A percentile compares a stretch with the other conserved stretches of the same genome.
phyloP scores from a whole-genome alignment of 768 basidiomycete species.

The Trametes meyenii region DNA sequence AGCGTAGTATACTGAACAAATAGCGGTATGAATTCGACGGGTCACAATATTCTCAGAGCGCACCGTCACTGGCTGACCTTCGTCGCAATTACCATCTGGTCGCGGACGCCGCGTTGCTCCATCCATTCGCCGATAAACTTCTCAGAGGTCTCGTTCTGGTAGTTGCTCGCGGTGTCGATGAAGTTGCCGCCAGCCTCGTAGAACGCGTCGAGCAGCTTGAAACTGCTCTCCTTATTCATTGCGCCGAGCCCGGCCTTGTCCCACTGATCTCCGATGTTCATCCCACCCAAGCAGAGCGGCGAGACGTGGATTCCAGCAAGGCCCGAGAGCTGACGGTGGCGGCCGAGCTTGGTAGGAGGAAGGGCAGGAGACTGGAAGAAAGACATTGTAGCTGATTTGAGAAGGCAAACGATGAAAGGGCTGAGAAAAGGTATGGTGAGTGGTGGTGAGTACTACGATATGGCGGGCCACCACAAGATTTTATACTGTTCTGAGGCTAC shows the following conservation, averaged over 20 bases:
- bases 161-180: slow-evolving; percentile 41
- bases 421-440: too few species aligned
- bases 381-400: too few species aligned
- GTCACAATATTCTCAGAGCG: background rate
- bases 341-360: slow-evolving; percentile 32
- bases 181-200: slow-evolving; percentile 40
- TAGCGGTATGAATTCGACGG: background rate
- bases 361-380: slow-evolving; percentile 9
- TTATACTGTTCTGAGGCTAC: too few species aligned
- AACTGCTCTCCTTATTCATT: slow-evolving; percentile 40
- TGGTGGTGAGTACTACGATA: too few species aligned
- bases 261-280: slow-evolving; percentile 45
- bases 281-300: slow-evolving; percentile 41
- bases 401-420: too few species aligned
- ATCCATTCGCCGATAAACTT: slow-evolving; percentile 52
- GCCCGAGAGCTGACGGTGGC: slow-evolving; percentile 38
- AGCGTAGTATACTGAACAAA: background rate
- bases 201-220: slow-evolving; percentile 26
- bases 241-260: slow-evolving; percentile 28
- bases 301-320: slow-evolving; percentile 42
- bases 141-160: slow-evolving; percentile 39
- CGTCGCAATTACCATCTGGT: slow-evolving; percentile 49
- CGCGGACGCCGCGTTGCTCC: slow-evolving; percentile 41
- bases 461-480: too few species aligned
- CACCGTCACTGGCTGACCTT: slow-evolving; percentile 34